Conservation (phyloP, 306 rosid genomes). For the Aeschynomene evenia region DNA sequence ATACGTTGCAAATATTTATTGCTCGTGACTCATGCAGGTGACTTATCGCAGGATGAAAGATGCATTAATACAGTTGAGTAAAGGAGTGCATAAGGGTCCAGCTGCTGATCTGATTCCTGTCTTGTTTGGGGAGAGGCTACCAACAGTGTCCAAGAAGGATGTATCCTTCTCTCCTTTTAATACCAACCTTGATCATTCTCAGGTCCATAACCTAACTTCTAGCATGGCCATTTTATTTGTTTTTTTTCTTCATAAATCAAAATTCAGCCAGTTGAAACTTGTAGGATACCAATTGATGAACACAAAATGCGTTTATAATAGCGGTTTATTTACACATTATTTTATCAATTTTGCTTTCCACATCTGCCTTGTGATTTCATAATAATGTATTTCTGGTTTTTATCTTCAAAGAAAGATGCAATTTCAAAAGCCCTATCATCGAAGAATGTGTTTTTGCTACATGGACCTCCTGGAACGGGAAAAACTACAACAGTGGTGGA, state of each 20-base stretch:
- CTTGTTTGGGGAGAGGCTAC: slow-evolving; percentile 85
- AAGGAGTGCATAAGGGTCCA: slow-evolving; percentile 94
- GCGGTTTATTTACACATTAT: slow-evolving; percentile 14
- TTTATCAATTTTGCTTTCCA: slow-evolving; percentile 20
- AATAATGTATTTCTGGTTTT: slow-evolving; percentile 30
- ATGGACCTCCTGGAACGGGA: slow-evolving; percentile 99
- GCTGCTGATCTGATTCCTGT: slow-evolving; percentile 83
- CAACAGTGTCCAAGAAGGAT: slow-evolving; percentile 78
- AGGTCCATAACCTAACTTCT: slow-evolving; percentile 52
- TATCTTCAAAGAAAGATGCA: slow-evolving; percentile 68
- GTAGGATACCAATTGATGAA: background rate
- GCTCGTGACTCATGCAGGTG: slow-evolving; percentile 53
- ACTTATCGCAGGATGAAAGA: slow-evolving; percentile 97
- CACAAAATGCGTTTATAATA: background rate
- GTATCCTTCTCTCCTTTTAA: slow-evolving; percentile 65
- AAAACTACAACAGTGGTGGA: slow-evolving; percentile 98
- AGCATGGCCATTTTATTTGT: background rate
- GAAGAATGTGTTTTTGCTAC: slow-evolving; percentile 83
- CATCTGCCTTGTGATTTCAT: slow-evolving; percentile 24
- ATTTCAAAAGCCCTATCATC: slow-evolving; percentile 87
- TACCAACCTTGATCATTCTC: slow-evolving; percentile 86
- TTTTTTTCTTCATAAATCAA: background rate
- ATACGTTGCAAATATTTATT: slow-evolving; percentile 28
- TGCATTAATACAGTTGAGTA: slow-evolving; percentile 84
- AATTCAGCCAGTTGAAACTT: background rate